Base-by-base conservation (phyloP, 1,139 yeast species). In the Diutina mesorugosa region DNA sequence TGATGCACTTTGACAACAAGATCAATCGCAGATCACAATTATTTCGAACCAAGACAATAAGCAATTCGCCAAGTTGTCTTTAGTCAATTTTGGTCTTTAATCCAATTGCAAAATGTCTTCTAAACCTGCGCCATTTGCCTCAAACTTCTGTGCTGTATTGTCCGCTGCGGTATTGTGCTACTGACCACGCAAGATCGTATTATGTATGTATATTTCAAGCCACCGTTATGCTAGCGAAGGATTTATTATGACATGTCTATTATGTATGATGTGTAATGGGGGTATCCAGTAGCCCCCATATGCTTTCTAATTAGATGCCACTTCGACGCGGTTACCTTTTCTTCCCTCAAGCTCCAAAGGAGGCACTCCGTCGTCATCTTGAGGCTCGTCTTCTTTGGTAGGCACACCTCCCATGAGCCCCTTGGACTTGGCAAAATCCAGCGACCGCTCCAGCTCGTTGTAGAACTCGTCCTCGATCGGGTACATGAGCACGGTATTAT, bases 381-480 rank as follows among this genome's bases (percentile, higher is more conserved):
- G 21, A 5, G n/a, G 28, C 16, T 53, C 56, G 45, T 50, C 47
- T 46, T 59, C 59, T 55, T 69, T 69, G 28, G 66, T 67, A 1
- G 80, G 80, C 4, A 75, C 77, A 0, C 78, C 78, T 1, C 97
- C 95, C 78, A 91, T 90, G 58, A 93, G 81, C 54, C 99, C 98
- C 69, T 89, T 90, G 62, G 89, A 81, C 71, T 87, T 90, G 26
- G 97, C 97, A 65, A 89, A 84, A 12, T 84, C 85, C 38, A 91
- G 81, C 38, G 90, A 84, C 68, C 99, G 81, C 58, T 80, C 76
- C 58, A 86, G 88, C 50, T 77, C 79, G 64, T 87, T 90, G 69
- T 84, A 90, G 71, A 85, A 91, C 68, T 93, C 97, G 68, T 93
- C 99, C 56, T 79, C 74, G 46, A 93, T 87, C 1, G 99, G 99